These are phyloP conservation scores for Gorgonomyces haynaldii DNA, from an alignment of 192 early-diverging fungal genomes.

Conservation along the genomic window DNA sequence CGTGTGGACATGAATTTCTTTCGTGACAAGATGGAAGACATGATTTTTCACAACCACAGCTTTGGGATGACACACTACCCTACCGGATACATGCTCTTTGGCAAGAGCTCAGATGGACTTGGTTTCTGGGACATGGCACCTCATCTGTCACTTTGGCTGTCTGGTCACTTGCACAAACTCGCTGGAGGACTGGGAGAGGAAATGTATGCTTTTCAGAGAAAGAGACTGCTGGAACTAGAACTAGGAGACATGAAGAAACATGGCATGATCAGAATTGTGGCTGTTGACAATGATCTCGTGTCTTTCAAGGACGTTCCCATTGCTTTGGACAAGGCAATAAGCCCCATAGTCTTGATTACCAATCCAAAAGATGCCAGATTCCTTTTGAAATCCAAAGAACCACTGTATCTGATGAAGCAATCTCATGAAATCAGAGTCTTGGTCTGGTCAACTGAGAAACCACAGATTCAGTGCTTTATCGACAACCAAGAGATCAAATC, in stretches of 20 bases:
- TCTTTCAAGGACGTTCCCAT: conserved; percentile 65
- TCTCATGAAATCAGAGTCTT: conserved; percentile 69
- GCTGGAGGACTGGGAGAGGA: conserved; percentile 31
- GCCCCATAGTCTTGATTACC: conserved; percentile 72
- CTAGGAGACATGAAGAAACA: conserved; percentile 84
- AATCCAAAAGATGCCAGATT: conserved; percentile 81
- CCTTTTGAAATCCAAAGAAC: conserved; percentile 59
- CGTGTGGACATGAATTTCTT: conserved; percentile 60
- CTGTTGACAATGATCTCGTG: conserved; percentile 76
- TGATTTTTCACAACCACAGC: conserved; percentile 42
- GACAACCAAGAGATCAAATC: conserved; percentile 26
- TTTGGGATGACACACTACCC: conserved; percentile 68
- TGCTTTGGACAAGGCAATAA: conserved; percentile 8
- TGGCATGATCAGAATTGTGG: conserved; percentile 71
- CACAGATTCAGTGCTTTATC: conserved; percentile 40
- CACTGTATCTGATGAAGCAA: conserved; percentile 41
- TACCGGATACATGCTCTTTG: conserved; percentile 63
- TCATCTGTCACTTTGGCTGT: conserved; percentile 64
- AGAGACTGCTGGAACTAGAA: conserved; percentile 52
- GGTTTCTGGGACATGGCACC: conserved; percentile 47
- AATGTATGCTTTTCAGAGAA: conserved; percentile 26
- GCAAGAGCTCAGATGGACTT: conserved; percentile 43
- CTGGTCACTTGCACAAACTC: conserved; percentile 78
- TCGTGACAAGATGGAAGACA: conserved; percentile 32
- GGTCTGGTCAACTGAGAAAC: conserved; percentile 50